These are phyloP conservation scores for Annulohypoxylon moriforme DNA, from an alignment of 495 filamentous ascomycete species.

Conservation along the genomic window DNA sequence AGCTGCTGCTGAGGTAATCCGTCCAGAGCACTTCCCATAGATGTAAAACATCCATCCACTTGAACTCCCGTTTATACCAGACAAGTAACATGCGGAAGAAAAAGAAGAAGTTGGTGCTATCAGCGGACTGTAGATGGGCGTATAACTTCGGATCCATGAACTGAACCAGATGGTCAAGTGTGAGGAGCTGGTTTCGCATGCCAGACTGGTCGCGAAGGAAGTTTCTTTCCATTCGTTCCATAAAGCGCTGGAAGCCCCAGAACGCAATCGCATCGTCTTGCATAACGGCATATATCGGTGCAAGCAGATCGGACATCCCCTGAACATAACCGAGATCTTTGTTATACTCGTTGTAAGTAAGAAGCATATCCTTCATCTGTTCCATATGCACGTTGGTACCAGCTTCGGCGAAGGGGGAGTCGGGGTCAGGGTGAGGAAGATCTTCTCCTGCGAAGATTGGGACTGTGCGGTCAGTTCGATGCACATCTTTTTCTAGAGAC, in stretches of 20 bases:
- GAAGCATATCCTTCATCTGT: constrained; percentile 98
- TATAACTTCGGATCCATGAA: constrained; percentile 97
- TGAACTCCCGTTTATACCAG: constrained; percentile 98
- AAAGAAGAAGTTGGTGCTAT: constrained; percentile 99
- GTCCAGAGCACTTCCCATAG: constrained; percentile 97
- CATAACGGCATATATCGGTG: constrained; percentile 94
- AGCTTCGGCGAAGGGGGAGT: constrained; percentile 89
- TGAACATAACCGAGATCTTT: constrained; percentile 94
- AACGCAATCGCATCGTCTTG: constrained; percentile 98
- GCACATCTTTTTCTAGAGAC: constrained; percentile 92
- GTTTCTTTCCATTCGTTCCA: constrained; percentile 98
- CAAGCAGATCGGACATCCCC: constrained; percentile 97
- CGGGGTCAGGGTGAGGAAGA: constrained; percentile 96
- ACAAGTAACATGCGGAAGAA: constrained; percentile 99
- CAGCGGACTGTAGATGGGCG: constrained; percentile 85
- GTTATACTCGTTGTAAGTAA: constrained; percentile 98
- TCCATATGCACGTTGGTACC: constrained; percentile 98
- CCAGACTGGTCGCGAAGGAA: constrained; percentile 95
- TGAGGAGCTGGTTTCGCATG: constrained; percentile 90
- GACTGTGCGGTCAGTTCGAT: constrained; percentile 92
- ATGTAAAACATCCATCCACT: constrained; percentile 84
- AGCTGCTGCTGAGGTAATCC: constrained; percentile 85
- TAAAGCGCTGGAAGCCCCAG: constrained; percentile 95
- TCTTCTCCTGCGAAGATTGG: constrained; percentile 96
- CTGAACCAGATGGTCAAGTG: constrained; percentile 91